These are phyloP conservation scores for Sporobolomyces roseus DNA, from an alignment of 768 basidiomycete genomes.

Conservation along the genomic window DNA sequence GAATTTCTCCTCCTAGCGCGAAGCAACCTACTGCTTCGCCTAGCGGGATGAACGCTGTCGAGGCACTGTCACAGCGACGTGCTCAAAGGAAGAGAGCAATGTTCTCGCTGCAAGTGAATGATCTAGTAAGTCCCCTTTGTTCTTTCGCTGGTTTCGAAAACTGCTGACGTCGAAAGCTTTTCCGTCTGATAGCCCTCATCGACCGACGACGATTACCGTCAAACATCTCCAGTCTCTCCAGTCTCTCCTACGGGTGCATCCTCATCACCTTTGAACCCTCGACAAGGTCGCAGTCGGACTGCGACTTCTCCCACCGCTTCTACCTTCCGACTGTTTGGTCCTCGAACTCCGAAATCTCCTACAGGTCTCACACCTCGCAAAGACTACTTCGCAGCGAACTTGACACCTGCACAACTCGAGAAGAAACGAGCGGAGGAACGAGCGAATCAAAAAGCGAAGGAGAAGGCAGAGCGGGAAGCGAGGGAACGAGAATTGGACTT, in stretches of 20 bases:
- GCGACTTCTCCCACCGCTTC: constrained; percentile 21
- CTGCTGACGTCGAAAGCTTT: too few relatives aligned
- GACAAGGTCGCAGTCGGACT: not conserved
- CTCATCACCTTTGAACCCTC: constrained; percentile 1
- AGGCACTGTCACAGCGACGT: not conserved
- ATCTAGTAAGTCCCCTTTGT: constrained; percentile 7
- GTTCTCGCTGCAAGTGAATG: constrained; percentile 31
- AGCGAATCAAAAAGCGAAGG: constrained; percentile 38
- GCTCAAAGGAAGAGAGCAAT: constrained; percentile 12
- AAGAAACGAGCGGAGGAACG: constrained; percentile 18
- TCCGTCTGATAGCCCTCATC: constrained; percentile 5
- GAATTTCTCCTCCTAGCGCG: not conserved
- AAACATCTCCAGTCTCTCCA: not conserved
- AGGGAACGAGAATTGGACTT: constrained; percentile 36
- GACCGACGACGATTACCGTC: not conserved
- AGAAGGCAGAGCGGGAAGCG: constrained; percentile 46
- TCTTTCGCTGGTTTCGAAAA: not conserved
- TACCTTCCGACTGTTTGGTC: constrained; percentile 21
- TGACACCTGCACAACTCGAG: constrained; percentile 4
- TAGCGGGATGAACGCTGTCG: constrained; percentile 15
- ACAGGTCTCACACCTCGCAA: not conserved
- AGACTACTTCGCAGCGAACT: constrained; percentile 15
- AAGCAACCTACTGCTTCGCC: not conserved
- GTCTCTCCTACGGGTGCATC: not conserved
- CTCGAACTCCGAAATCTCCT: constrained; percentile 11